Conservation (phyloP, 306 rosid species). For the Dicorynia guianensis region DNA sequence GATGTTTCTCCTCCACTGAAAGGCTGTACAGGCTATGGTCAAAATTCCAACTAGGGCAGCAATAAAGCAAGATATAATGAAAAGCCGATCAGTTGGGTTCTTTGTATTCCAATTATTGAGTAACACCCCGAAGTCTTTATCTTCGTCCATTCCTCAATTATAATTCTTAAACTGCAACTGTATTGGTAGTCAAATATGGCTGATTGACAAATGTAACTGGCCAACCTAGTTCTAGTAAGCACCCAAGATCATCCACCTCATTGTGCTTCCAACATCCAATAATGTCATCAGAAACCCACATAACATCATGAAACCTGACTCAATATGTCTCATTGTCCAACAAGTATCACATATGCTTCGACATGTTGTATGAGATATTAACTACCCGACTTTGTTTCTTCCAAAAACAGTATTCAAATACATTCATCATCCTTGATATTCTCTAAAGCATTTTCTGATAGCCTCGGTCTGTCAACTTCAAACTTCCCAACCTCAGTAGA, state of each 20-base stretch:
- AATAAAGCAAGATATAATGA: constrained; percentile 67
- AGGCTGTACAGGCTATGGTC: constrained; percentile 89
- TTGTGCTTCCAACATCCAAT: neutral
- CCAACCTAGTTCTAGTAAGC: constrained; percentile 32
- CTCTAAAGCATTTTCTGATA: constrained; percentile 28
- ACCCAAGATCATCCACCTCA: constrained; percentile 25
- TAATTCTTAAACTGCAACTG: constrained; percentile 22
- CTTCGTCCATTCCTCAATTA: constrained; percentile 74
- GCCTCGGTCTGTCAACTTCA: constrained; percentile 16
- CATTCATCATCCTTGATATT: constrained; percentile 28
- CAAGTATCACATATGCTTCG: constrained; percentile 17
- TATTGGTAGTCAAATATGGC: constrained; percentile 20
- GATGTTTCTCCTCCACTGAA: constrained; percentile 97
- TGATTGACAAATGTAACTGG: constrained; percentile 26
- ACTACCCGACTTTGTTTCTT: constrained; percentile 38
- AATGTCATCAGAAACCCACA: constrained; percentile 15
- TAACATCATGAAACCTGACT: constrained; percentile 27
- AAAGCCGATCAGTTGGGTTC: constrained; percentile 81
- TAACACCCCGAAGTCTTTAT: constrained; percentile 67
- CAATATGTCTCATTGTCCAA: constrained; percentile 18
- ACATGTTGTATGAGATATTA: constrained; percentile 35
- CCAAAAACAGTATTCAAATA: constrained; percentile 16
- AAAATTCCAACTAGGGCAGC: constrained; percentile 91
- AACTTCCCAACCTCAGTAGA: constrained; percentile 8
- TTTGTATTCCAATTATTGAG: constrained; percentile 76